A percentile compares a stretch with the other conserved stretches of the same genome.
phyloP scores from a whole-genome alignment of 2,329 filamentous ascomycete genomes.

The Colletotrichum sp. region DNA sequence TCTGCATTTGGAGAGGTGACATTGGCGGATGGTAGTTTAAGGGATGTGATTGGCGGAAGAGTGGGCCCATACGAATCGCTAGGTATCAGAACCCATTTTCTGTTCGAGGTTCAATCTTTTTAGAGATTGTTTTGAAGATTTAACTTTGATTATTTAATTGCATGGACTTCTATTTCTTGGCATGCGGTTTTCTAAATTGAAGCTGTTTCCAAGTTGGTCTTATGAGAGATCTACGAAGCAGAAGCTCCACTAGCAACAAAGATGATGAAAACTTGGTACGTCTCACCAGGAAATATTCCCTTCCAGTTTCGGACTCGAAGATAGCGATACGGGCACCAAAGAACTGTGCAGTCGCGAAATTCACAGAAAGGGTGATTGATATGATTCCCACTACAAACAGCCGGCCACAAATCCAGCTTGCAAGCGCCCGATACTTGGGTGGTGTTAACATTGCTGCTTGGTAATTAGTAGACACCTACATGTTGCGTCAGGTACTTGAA shows the following conservation, averaged over 20 bases:
- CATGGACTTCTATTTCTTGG: too few relatives aligned
- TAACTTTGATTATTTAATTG: too few relatives aligned
- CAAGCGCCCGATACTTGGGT: constrained; percentile 61
- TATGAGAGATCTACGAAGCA: too few relatives aligned
- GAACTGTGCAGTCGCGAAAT: constrained; percentile 77
- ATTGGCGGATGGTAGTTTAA: not conserved
- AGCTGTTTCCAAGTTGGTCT: too few relatives aligned
- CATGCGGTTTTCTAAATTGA: too few relatives aligned
- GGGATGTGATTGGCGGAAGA: not conserved
- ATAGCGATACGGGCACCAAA: constrained; percentile 60
- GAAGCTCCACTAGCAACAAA: too few relatives aligned
- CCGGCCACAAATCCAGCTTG: constrained; percentile 78
- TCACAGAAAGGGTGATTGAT: constrained; percentile 82
- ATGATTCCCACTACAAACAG: constrained; percentile 80
- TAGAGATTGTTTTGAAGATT: too few relatives aligned
- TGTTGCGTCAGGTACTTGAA: too few relatives aligned
- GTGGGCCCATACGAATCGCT: not conserved
- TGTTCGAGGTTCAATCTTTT: too few relatives aligned
- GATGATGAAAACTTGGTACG: constrained; percentile 73
- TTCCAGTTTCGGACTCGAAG: constrained; percentile 51
- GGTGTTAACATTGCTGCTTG: constrained; percentile 78
- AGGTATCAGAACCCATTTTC: too few relatives aligned
- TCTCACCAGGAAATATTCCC: constrained; percentile 48
- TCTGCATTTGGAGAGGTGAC: not conserved
- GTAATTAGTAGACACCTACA: constrained; percentile 71